Base-by-base conservation (phyloP, 495 filamentous ascomycete genomes). In the Penicillium turbatum region DNA sequence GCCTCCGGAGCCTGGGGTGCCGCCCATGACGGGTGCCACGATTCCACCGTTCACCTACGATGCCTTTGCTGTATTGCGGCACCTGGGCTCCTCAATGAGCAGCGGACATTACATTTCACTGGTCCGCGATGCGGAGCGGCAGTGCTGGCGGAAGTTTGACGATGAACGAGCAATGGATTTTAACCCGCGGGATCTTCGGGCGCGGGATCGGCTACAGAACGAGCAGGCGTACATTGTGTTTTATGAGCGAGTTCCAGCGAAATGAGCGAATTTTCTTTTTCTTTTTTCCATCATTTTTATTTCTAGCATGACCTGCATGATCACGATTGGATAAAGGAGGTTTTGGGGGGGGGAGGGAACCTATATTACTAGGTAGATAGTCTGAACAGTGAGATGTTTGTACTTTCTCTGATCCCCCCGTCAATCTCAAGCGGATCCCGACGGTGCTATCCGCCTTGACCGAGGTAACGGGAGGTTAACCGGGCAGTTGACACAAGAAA, bases 71-170 rank as follows among this genome's bases (percentile, higher is more conserved):
- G 85, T 90, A 1, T 72, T 86, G 21, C 79, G 85, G 48, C 86
- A 90, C 62, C 64, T 87, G 26, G 86, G 86, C 15, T 74, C 69
- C 1, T 80, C 79, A 1, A 71, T 86, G 53, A 75, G 80, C 24
- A 82, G 82, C 48, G 86, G 86, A 3, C 86, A 90, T 67, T 90
- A 90, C 59, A 81, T 85, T 13, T 79, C 82, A 2, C 64, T 86
- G 27, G 82, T 86, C 36, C 80, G 78, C 41, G 85, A 88, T 61
- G 74, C 73, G 29, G 80, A 74, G 42, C 75, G 81, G 39, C 75
- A 75, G 21, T 79, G 74, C 54, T 90, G 86, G 86, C 76, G 80
- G 12, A 70, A 72, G 24, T 89, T 84, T 55, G 85, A 90, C 54
- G 86, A 90, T 54, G 79, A 79, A 10, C 72, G 75, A 53, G 72